These are phyloP conservation scores for Geotrichum bryndzae DNA, from an alignment of 1,139 yeast species.

Conservation along the genomic window DNA sequence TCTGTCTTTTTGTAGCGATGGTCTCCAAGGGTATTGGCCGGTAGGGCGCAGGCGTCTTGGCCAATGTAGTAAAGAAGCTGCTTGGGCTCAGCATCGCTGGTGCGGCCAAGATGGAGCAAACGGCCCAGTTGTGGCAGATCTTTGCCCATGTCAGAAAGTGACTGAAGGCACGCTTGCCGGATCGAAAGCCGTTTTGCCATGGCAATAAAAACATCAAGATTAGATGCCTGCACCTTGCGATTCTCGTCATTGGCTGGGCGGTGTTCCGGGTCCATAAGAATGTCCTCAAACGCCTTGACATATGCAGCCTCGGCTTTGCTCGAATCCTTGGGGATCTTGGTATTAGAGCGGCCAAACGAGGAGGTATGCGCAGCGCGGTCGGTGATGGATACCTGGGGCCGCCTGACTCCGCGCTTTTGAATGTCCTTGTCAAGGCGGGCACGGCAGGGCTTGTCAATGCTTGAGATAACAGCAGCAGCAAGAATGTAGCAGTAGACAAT, in stretches of 20 bases:
- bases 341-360: background rate
- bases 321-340: constrained; percentile 16
- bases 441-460: constrained; percentile 11
- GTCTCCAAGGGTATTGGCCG: constrained; percentile 16
- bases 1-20: constrained; percentile 16
- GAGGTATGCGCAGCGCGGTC: constrained; percentile 10
- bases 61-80: constrained; percentile 15
- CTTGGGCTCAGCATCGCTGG: constrained; percentile 11
- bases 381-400: constrained; percentile 16
- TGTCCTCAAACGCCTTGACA: constrained; percentile 9
- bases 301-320: constrained; percentile 14
- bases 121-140: constrained; percentile 19
- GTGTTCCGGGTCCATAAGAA: background rate
- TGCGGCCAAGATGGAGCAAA: constrained; percentile 16
- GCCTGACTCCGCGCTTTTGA: constrained; percentile 15
- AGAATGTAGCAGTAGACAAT: constrained; percentile 18
- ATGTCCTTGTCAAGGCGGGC: constrained; percentile 13
- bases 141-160: constrained; percentile 13
- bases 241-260: background rate
- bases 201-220: constrained; percentile 11
- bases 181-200: constrained; percentile 15
- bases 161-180: constrained; percentile 14
- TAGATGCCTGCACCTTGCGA: background rate
- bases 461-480: constrained; percentile 16
- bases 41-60: constrained; percentile 10